A percentile compares a stretch with the other conserved stretches of the same genome.
Conservation (phyloP, 202 grass and related monocot species). For the Panicum hallii region DNA sequence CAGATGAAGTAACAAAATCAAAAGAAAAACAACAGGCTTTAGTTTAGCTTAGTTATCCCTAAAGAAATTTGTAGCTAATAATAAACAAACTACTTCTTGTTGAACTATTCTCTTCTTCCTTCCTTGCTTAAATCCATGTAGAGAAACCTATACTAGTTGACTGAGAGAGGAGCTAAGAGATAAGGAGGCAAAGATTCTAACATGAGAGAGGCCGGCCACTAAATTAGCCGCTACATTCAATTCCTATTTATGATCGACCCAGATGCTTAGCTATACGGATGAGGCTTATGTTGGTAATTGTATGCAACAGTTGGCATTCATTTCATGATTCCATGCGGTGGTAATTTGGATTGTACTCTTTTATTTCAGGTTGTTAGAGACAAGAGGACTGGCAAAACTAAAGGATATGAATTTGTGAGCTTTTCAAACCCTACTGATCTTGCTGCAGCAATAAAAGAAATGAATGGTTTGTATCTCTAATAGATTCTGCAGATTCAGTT, state of each 20-base stretch:
- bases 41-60: background rate
- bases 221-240: no score
- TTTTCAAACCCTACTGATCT: constrained; percentile 93
- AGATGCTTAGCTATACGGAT: background rate
- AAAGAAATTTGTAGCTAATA: background rate
- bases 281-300: background rate
- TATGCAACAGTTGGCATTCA: constrained; percentile 5
- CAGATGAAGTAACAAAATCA: background rate
- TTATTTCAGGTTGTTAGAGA: constrained; percentile 79
- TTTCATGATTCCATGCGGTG: constrained; percentile 7
- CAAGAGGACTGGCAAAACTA: constrained; percentile 94
- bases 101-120: no score
- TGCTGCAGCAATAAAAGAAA: constrained; percentile 95
- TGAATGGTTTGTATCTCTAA: constrained; percentile 73
- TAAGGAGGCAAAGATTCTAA: no score
- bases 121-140: no score
- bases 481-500: background rate
- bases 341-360: constrained; percentile 24
- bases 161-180: no score
- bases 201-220: no score
- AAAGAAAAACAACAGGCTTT: background rate
- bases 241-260: background rate
- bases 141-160: no score
- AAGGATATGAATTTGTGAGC: constrained; percentile 95
- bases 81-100: no score